Conservation (phyloP, 1,284 basidiomycete species). For the Ustilago shanxiensis region DNA sequence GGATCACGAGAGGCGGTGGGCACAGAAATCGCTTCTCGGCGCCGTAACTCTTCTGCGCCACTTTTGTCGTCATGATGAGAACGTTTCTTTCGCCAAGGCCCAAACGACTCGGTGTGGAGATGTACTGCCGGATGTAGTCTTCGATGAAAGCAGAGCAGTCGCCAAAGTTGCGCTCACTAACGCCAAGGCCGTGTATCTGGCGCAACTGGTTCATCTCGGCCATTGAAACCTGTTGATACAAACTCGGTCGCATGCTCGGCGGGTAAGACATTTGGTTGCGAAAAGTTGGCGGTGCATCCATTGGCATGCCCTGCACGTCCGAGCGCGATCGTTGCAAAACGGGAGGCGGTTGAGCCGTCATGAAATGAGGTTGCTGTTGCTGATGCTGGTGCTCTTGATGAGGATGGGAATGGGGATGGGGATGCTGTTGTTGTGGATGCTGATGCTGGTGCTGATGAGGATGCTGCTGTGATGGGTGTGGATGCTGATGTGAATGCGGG, state of each 20-base stretch:
- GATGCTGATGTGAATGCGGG: constrained; percentile 23
- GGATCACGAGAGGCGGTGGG: constrained; percentile 92
- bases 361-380: constrained; percentile 13
- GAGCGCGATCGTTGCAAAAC: constrained; percentile 32
- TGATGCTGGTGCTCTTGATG: constrained; percentile 11
- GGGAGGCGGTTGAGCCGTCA: constrained; percentile 22
- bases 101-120: constrained; percentile 84
- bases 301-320: constrained; percentile 23
- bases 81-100: constrained; percentile 92
- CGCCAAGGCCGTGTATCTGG: constrained; percentile 36
- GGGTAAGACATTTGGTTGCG: constrained; percentile 44
- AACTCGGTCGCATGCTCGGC: constrained; percentile 50
- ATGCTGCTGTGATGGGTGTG: constrained; percentile 21
- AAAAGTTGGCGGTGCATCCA: constrained; percentile 28
- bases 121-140: constrained; percentile 73
- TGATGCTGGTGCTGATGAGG: constrained; percentile 21
- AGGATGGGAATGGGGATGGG: constrained; percentile 6
- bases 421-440: constrained; percentile 22
- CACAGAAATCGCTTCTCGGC: constrained; percentile 97
- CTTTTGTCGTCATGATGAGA: constrained; percentile 94
- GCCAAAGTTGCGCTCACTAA: constrained; percentile 42
- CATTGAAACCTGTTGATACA: constrained; percentile 59
- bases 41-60: constrained; percentile 96
- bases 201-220: constrained; percentile 47
- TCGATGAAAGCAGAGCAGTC: constrained; percentile 60